Base-by-base conservation (phyloP, 2,329 filamentous ascomycete species). In the Colletotrichum nymphaeae region DNA sequence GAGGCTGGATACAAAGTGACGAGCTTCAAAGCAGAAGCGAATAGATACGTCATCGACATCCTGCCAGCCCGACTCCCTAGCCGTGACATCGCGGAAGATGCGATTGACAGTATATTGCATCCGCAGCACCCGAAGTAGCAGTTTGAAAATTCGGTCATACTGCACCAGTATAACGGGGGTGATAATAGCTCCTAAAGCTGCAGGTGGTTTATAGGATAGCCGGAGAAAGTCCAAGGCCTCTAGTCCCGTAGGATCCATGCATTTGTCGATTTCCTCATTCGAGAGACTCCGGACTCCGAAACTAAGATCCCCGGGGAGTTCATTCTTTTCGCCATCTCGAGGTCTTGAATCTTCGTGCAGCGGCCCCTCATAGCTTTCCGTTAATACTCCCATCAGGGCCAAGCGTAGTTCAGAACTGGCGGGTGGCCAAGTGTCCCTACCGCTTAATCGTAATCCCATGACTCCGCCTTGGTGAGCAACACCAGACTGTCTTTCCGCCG, bases 141-240 rank as follows among this genome's bases (percentile, higher is more conserved):
- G 88, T 77, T 92, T 93, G 85, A 98, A 98, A 46, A 98, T 88
- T 59, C 88, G 87, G 80, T 98, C 97, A 78, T 98, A 98, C 77
- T 95, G 95, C 67, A 91, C 85, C 12, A 98, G 84, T 1, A 93
- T 88, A 0, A 87, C 81, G 0, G 91, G 86, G 0, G 94, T 95
- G 55, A 99, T 92, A 74, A 98, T 88, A 0, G 91, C 86, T 53
- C 92, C 87, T 0, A 98, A 85, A 1, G 94, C 90, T 0, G 89
- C 82, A 0, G 95, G 93, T 0, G 95, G 88, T 53, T 93, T 93
- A 83, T 98, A 98, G 58, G 95, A 93, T 8, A 99, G 85, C 1
- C 94, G 91, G 19, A 99, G 86, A 78, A 99, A 98, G 82, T 98
- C 97, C n/a, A 98, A 87, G 0, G 97, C 97, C 79, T 96, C 92